These are phyloP conservation scores for Leccinum obscurum DNA, from an alignment of 768 basidiomycete species.

Conservation along the genomic window DNA sequence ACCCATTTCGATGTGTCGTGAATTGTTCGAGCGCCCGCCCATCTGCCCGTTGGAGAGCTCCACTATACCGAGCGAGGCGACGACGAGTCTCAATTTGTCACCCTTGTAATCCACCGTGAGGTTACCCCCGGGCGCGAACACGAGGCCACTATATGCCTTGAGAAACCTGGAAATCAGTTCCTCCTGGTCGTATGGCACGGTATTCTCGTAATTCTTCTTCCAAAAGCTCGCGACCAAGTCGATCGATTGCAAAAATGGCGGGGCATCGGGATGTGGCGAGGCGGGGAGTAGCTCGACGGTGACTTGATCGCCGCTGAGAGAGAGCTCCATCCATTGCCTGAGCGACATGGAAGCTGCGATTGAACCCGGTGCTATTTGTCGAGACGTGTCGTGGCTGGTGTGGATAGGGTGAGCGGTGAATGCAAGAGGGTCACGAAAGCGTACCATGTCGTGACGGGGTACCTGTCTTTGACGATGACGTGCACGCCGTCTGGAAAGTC, in stretches of 20 bases:
- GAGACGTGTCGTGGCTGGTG: constrained; percentile 77
- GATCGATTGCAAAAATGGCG: constrained; percentile 70
- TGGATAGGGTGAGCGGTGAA: constrained; percentile 28
- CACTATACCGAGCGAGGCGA: constrained; percentile 59
- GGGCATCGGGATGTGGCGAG: constrained; percentile 51
- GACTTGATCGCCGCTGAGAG: constrained; percentile 72
- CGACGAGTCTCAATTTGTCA: constrained; percentile 69
- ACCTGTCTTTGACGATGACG: constrained; percentile 72
- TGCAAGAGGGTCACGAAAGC: constrained; percentile 19
- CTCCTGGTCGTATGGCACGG: constrained; percentile 81
- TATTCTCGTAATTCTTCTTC: constrained; percentile 50
- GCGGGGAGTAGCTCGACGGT: constrained; percentile 59
- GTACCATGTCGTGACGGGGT: constrained; percentile 73
- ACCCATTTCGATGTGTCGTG: constrained; percentile 49
- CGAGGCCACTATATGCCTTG: constrained; percentile 68
- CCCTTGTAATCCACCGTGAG: constrained; percentile 89
- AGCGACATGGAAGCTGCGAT: constrained; percentile 80
- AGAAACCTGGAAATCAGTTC: constrained; percentile 79
- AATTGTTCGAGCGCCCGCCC: constrained; percentile 36
- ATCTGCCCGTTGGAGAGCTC: constrained; percentile 66
- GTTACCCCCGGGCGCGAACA: constrained; percentile 68
- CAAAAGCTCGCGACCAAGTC: constrained; percentile 79
- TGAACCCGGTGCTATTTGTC: constrained; percentile 61
- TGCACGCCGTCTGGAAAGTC: constrained; percentile 78
- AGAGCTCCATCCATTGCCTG: constrained; percentile 89